Base-by-base conservation (phyloP, 164 flowering plant species). In the Magnolia kwangsiensis region DNA sequence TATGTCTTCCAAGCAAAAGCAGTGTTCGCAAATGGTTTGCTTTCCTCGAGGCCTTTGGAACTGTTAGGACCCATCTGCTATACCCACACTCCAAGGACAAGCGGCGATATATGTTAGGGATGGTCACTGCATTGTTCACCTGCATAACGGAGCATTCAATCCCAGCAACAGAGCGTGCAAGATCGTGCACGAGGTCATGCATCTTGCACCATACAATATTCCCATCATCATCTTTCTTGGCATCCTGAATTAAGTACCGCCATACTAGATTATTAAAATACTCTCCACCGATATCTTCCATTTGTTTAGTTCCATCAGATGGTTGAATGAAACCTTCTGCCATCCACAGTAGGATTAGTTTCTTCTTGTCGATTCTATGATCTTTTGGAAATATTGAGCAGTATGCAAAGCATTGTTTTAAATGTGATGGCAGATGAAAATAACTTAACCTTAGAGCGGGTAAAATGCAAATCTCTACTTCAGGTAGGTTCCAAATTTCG, bases 331-430 rank as follows among this genome's bases (percentile, higher is more conserved):
- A 61, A n/a, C 71, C 82, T 14, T 76, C 31, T 21, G 77, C 78
- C 51, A 72, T 72, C 83, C 83, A 81, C 19, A 74, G 55, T 67
- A 71, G 68, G 14, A 78, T 61, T 24, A 78, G 50, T 14, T 7
- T 13, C 8, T 75, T 68, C 23, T 71, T 81, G 4, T 55, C 27
- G 37, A 81, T 72, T 0, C 3, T 11, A 23, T 50, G 27, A 29
- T 49, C 66, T 65, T 81, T 81, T 7, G 80, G 83, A 72, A 74
- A 78, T 9, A 81, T n/a, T 0, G 74, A 75, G 70, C 78, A 81
- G 27, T 66, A 77, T 1, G 69, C 73, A 23, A 81, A 75, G 23
- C 80, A 76, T 24, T 59, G 75, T 66, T 67, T 80, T 45, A 80
- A 69, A 50, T 72, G 73, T 64, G 73, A 73, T 19, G 80, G 78